Percentiles rank a stretch among this genome's conserved stretches.
Evolutionary conservation across 2,329 filamentous ascomycete genomes (phyloP).

Genomic region (Chaetoscypha palmicola): DNA sequence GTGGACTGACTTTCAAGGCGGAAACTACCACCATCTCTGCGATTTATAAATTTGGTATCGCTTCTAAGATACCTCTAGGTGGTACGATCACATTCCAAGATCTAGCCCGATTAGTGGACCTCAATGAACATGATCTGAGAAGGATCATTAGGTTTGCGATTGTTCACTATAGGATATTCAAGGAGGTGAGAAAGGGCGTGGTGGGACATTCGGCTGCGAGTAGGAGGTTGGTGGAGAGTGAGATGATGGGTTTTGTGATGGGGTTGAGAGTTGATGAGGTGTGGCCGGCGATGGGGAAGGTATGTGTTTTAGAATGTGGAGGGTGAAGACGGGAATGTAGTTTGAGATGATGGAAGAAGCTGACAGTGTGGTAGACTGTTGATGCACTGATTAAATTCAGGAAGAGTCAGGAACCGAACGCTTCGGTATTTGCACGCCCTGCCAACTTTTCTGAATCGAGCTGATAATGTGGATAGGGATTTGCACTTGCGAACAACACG

Average conservation of each 20-base stretch:
- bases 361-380: slow-evolving; percentile 5
- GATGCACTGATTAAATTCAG: slow-evolving; percentile 6
- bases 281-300: slow-evolving; percentile 24
- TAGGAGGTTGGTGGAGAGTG: slow-evolving; percentile 13
- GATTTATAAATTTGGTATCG: slow-evolving; percentile 19
- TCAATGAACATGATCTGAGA: slow-evolving; percentile 12
- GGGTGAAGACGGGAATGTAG: slow-evolving; percentile 30
- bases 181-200: slow-evolving; percentile 14
- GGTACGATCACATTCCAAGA: slow-evolving; percentile 19
- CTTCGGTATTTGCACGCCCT: background rate
- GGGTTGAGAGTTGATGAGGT: slow-evolving; percentile 46
- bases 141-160: slow-evolving; percentile 18
- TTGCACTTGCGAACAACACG: slow-evolving; percentile 9
- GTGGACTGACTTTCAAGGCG: slow-evolving; percentile 5
- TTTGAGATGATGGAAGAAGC: slow-evolving; percentile 38
- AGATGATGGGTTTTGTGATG: slow-evolving; percentile 31
- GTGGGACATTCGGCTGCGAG: slow-evolving; percentile 19
- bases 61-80: slow-evolving; percentile 11
- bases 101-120: slow-evolving; percentile 11
- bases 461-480: slow-evolving; percentile 1
- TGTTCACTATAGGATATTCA: slow-evolving; percentile 15
- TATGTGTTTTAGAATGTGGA: slow-evolving; percentile 34
- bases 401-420: slow-evolving; percentile 7
- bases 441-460: background rate
- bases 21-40: slow-evolving; percentile 19